Base-by-base conservation (phyloP, 805 yeast species). In the Cyberlindnera xylosilytica region DNA sequence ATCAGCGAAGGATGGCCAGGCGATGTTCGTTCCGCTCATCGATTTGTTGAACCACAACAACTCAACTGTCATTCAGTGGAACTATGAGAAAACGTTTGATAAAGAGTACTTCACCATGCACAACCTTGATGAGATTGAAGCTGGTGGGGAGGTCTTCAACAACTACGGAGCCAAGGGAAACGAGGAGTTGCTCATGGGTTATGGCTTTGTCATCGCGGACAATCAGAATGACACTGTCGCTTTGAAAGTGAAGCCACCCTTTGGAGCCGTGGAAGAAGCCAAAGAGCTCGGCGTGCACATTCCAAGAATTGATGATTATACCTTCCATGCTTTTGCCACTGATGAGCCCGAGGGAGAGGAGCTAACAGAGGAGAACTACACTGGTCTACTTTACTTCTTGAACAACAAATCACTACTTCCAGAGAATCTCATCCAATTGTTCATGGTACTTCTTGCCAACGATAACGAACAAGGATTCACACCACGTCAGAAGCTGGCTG, bases 131-230 rank as follows among this genome's bases (percentile, higher is more conserved):
- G 20, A 36, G 3, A 27, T 37, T 9, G 18, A 42, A 4, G 49
- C 45, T 4, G 65, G 65, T 1, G 59, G 64, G 1, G 84, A 87
- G 57, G 49, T 90, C 1, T 83, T 64, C 58, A 89, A 90, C 57
- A 89, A 89, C 62, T 89, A 89, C 59, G 97, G 97, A 2, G 82
- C 84, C 22, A 90, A 90, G 58, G 90, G 96, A 2, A 89, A 89
- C 55, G 96, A 88, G 52, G 97, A 89, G 59, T 63, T 89, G 15
- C 63, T 89, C 5, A 65, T 83, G 58, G 95, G 91, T 0, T 90
- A 89, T 59, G 95, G 87, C 6, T 90, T 83, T 61, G 74, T 75
- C 39, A 52, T 48, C 38, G 53, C 43, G 39, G 63, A 73, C 40
- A 86, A 86, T 52, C 64, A 68, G 4, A 81, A 79, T 36, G 90